Conservation (phyloP, 2,329 filamentous ascomycete genomes). For the Fusarium tupiense region DNA sequence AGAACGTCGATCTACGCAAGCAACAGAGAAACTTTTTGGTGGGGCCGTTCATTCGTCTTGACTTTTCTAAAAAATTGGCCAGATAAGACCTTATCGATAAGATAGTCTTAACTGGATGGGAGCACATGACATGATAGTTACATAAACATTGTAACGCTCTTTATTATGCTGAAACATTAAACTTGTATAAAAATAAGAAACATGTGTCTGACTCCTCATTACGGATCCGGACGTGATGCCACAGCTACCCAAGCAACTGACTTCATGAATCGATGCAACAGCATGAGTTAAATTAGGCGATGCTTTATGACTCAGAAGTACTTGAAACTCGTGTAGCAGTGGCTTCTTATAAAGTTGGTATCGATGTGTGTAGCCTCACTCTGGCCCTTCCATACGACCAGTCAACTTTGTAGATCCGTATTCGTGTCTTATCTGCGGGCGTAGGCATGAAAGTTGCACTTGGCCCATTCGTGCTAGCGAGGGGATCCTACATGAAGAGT, state of each 20-base stretch:
- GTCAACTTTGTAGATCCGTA: background rate
- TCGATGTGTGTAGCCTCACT: background rate
- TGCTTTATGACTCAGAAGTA: background rate
- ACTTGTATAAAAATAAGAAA: background rate
- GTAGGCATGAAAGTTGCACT: background rate
- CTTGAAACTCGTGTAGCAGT: background rate
- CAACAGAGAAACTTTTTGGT: slow-evolving; percentile 19
- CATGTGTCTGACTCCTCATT: background rate
- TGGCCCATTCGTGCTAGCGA: background rate
- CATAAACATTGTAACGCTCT: background rate
- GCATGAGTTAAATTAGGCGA: background rate
- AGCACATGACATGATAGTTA: background rate
- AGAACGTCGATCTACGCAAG: slow-evolving; percentile 1
- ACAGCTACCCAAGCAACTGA: background rate
- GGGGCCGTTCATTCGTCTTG: slow-evolving; percentile 30
- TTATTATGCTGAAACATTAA: background rate
- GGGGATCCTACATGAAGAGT: background rate
- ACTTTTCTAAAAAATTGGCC: slow-evolving; percentile 32
- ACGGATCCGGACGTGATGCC: background rate
- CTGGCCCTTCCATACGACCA: background rate
- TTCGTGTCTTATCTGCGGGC: background rate
- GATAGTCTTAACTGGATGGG: background rate
- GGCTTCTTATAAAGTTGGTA: background rate
- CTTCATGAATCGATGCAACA: background rate
- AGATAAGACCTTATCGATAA: slow-evolving; percentile 33